Evolutionary conservation across 805 yeast genomes (phyloP), one percentile per base, ranked within the genome.

Genomic region (Nakazawaea wyomingensis): DNA sequence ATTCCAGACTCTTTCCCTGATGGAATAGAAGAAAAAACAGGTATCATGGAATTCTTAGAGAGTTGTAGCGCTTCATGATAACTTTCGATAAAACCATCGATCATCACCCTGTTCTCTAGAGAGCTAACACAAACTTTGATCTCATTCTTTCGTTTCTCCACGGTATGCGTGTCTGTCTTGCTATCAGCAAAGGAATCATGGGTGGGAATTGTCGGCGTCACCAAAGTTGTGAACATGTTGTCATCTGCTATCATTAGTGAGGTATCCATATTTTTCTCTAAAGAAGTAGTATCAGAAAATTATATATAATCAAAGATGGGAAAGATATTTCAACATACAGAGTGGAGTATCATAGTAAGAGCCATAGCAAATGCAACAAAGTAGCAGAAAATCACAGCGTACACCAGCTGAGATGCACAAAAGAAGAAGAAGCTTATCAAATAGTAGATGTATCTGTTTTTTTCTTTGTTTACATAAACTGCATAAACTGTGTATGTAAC

Each of bases 1-100:
- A 38, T 36, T 5, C 60, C 57, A 3, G 20, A 24, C 19, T 49
- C 49, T n/a, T 39, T 30, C 8, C 53, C 48, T 11, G 49, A 42
- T 3, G 58, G 54, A 9, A 13, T 33, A 10, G 35, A 19, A n/a
- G 37, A 37, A 28, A 31, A 42, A 3, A 41, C 39, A 5, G 48
- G 48, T 11, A 47, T 20, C 52, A 49, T 49, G 13, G 52, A 35
- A 11, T 42, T 46, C 14, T 24, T 8, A 3, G 52, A 49, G 4
- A 11, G 11, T 5, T 29, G 10, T 8, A 46, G 27, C 6, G 49
- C 48, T 31, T 44, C 46, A 16, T 34, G n/a, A 21, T 43, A 43
- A 32, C 41, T 42, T 6, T 16, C 16, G 7, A 29, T 22, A 19
- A 42, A 42, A n/a, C 21, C 39, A 19, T 33, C 19, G 6, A 34